Conservation (phyloP, 192 early-diverging fungal species). For the Chytriomyces confervae region DNA sequence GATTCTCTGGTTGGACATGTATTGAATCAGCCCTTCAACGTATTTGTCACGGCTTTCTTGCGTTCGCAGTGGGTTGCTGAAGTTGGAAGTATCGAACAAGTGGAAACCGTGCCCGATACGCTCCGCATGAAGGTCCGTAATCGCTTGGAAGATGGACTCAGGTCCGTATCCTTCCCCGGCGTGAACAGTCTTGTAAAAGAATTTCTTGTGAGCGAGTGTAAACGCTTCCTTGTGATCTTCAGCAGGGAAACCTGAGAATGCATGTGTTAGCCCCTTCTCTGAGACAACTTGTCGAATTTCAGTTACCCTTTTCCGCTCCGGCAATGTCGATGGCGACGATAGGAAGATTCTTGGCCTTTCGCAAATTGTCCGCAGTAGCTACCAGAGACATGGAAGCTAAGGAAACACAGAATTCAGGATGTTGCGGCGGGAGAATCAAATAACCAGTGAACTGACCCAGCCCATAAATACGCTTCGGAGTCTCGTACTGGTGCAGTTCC, state of each 20-base stretch:
- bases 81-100: slow-evolving; percentile 16
- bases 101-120: slow-evolving; percentile 29
- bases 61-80: slow-evolving; percentile 1
- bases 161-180: slow-evolving; percentile 28
- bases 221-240: slow-evolving; percentile 25
- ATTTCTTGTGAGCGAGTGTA: slow-evolving; percentile 26
- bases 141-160: slow-evolving; percentile 32
- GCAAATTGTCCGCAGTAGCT: not conserved
- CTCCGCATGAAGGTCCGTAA: slow-evolving; percentile 28
- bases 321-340: slow-evolving; percentile 28
- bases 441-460: not conserved
- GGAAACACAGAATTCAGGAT: not conserved
- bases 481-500: slow-evolving; percentile 21
- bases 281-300: not conserved
- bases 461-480: slow-evolving; percentile 23
- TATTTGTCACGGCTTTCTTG: slow-evolving; percentile 7
- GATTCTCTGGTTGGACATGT: slow-evolving; percentile 16
- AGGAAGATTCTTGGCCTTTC: not conserved
- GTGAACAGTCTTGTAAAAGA: slow-evolving; percentile 34
- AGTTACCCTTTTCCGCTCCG: slow-evolving; percentile 15
- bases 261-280: not conserved
- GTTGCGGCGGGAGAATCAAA: too few relatives aligned
- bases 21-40: not conserved
- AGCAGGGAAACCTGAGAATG: not conserved
- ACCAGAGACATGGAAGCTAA: slow-evolving; percentile 21